Evolutionary conservation across 2,329 filamentous ascomycete species (phyloP).

Genomic region (Periconia macrospinosa): DNA sequence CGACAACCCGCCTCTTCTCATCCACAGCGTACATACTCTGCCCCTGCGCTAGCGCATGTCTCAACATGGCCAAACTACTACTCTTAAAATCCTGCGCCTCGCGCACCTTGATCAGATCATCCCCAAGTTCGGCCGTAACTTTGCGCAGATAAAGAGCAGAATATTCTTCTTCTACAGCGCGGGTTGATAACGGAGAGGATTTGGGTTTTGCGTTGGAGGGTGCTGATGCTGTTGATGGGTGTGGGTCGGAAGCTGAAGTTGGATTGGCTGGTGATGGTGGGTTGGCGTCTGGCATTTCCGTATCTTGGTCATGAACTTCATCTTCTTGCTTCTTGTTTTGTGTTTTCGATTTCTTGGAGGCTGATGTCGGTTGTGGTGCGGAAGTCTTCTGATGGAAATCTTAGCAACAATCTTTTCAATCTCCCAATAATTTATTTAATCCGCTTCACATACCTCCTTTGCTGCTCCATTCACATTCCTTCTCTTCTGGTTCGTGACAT

Average conservation of each 20-base stretch:
- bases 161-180: slow-evolving; percentile 47
- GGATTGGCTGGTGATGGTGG: not conserved
- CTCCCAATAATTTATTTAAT: too few species aligned
- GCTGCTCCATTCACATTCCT: slow-evolving; percentile 5
- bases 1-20: slow-evolving; percentile 51
- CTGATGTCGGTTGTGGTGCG: not conserved
- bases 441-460: not conserved
- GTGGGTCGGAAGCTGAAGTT: slow-evolving; percentile 1
- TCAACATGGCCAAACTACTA: slow-evolving; percentile 63
- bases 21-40: slow-evolving; percentile 61
- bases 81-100: slow-evolving; percentile 70
- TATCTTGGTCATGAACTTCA: slow-evolving; percentile 19
- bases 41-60: slow-evolving; percentile 70
- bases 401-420: too few species aligned
- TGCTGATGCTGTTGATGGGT: slow-evolving; percentile 5
- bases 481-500: slow-evolving; percentile 19
- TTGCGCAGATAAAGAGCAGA: slow-evolving; percentile 69
- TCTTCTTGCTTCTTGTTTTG: slow-evolving; percentile 1
- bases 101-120: slow-evolving; percentile 73
- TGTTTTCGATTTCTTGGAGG: not conserved
- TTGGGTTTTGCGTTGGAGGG: not conserved
- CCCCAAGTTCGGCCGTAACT: slow-evolving; percentile 69
- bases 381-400: too few species aligned
- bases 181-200: not conserved
- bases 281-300: slow-evolving; percentile 20